Evolutionary conservation across 2,329 filamentous ascomycete species (phyloP).

Genomic region (Anthostomella pinea): DNA sequence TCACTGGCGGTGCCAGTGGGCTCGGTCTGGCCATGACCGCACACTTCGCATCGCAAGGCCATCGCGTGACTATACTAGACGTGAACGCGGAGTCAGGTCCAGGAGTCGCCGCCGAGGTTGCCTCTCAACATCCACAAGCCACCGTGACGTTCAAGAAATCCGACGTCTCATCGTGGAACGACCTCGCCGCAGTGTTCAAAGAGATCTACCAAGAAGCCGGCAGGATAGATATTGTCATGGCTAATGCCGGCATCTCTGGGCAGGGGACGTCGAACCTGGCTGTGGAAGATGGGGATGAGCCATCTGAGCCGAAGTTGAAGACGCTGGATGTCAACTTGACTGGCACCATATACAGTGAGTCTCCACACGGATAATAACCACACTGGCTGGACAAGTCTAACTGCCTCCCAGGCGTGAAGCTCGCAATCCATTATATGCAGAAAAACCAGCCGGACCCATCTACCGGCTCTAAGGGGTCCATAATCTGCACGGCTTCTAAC

Average conservation of each 20-base stretch:
- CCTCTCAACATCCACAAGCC: slow-evolving; percentile 24
- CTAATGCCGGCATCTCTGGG: slow-evolving; percentile 49
- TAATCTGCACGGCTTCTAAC: slow-evolving; percentile 53
- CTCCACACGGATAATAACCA: too few relatives aligned
- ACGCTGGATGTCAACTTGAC: slow-evolving; percentile 35
- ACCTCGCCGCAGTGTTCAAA: slow-evolving; percentile 34
- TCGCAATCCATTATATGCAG: slow-evolving; percentile 48
- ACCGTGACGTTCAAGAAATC: slow-evolving; percentile 31
- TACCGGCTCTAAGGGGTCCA: slow-evolving; percentile 38
- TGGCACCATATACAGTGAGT: slow-evolving; percentile 45
- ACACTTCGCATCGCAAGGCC: slow-evolving; percentile 34
- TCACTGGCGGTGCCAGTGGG: slow-evolving; percentile 37
- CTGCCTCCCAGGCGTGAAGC: slow-evolving; percentile 42
- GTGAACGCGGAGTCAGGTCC: slow-evolving; percentile 28
- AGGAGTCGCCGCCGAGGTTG: slow-evolving; percentile 22
- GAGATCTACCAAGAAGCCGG: slow-evolving; percentile 32
- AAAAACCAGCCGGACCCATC: slow-evolving; percentile 35
- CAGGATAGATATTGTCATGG: slow-evolving; percentile 45
- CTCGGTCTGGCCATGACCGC: slow-evolving; percentile 34
- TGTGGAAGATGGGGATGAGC: slow-evolving; percentile 21
- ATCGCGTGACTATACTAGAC: slow-evolving; percentile 34
- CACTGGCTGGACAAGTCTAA: too few relatives aligned
- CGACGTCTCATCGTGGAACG: slow-evolving; percentile 38
- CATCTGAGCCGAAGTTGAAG: slow-evolving; percentile 24
- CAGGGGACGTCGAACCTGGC: slow-evolving; percentile 31